Evolutionary conservation across 2,329 filamentous ascomycete species (phyloP), one percentile per base, ranked within the genome.

Genomic region (Fusarium anguioides): DNA sequence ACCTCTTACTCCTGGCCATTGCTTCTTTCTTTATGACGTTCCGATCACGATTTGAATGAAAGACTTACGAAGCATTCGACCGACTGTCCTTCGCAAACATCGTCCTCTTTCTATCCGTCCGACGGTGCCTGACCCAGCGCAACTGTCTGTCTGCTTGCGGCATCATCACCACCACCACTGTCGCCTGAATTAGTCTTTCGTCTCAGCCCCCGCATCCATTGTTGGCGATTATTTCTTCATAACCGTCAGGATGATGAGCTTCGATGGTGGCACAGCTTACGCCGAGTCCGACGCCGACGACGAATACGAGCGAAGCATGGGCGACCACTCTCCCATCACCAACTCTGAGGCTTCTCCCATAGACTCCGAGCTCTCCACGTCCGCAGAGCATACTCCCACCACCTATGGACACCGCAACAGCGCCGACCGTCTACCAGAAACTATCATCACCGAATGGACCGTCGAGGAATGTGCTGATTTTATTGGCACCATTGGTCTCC

Each of bases 381-480:
- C 86, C 6, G 82, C 84, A 70, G 90, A 94, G 74, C 91, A 94
- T 76, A 94, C 92, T 9, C 92, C 92, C 20, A 95, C 91, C 46
- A 93, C 90, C 48, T 92, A 91, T 72, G 89, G 87, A 68, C 89
- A 91, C 73, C 87, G 86, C 60, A 84, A 80, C 75, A 87, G 86
- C 73, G 86, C 84, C 75, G 89, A 91, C 77, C 82, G 86, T 52
- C 83, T 92, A 68, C 91, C 91, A 70, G 89, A 91, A 74, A 91
- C 90, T 45, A 87, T 91, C 75, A 91, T 95, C 71, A 89, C 89
- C 29, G 89, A 93, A 72, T 96, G 92, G 92, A 90, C 89, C 3
- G 90, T 89, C 17, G 93, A 96, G 60, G 93, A 98, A 80, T 94
- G 92, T 79, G 93, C 93, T 69, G 93, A 97, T 74, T 98, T 96